Percentiles rank a stretch among this genome's conserved stretches.
Evolutionary conservation across 2,329 filamentous ascomycete genomes (phyloP).

Genomic region (Aspergillus pseudotamarii): DNA sequence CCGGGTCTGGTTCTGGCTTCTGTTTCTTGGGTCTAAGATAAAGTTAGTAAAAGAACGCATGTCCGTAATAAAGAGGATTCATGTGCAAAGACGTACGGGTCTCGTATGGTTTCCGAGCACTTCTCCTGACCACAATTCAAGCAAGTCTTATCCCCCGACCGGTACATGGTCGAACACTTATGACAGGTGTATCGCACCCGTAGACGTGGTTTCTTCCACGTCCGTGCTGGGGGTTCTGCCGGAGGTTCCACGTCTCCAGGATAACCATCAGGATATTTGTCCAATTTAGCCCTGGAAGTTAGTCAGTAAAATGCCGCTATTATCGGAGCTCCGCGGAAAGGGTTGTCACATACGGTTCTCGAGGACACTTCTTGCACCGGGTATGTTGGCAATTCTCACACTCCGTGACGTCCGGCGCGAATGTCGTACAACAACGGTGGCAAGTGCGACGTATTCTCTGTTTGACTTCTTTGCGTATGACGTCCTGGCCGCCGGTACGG

Average conservation of each 20-base stretch:
- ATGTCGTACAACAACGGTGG: slow-evolving; percentile 71
- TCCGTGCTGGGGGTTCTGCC: slow-evolving; percentile 36
- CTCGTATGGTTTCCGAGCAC: slow-evolving; percentile 44
- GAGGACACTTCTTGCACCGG: slow-evolving; percentile 78
- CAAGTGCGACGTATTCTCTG: slow-evolving; percentile 76
- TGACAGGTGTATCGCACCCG: slow-evolving; percentile 48
- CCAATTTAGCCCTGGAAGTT: slow-evolving; percentile 36
- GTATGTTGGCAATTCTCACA: slow-evolving; percentile 72
- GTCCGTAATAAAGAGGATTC: neutral
- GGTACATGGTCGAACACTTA: slow-evolving; percentile 39
- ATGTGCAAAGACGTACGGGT: slow-evolving; percentile 38
- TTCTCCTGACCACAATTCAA: slow-evolving; percentile 44
- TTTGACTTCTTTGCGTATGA: slow-evolving; percentile 70
- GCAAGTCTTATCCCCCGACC: slow-evolving; percentile 37
- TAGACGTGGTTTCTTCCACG: slow-evolving; percentile 40
- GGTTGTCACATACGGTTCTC: slow-evolving; percentile 68
- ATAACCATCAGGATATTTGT: slow-evolving; percentile 50
- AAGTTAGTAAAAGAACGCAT: slow-evolving; percentile 5
- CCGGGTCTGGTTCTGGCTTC: slow-evolving; percentile 43
- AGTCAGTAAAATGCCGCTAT: slow-evolving; percentile 8
- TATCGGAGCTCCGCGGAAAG: neutral
- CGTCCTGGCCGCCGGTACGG: slow-evolving; percentile 68
- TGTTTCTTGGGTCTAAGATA: slow-evolving; percentile 41
- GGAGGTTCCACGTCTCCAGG: slow-evolving; percentile 47
- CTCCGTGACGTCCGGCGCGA: slow-evolving; percentile 60